Evolutionary conservation across 176 grass and related monocot species (phyloP).

Genomic region (Lolium perenne): DNA sequence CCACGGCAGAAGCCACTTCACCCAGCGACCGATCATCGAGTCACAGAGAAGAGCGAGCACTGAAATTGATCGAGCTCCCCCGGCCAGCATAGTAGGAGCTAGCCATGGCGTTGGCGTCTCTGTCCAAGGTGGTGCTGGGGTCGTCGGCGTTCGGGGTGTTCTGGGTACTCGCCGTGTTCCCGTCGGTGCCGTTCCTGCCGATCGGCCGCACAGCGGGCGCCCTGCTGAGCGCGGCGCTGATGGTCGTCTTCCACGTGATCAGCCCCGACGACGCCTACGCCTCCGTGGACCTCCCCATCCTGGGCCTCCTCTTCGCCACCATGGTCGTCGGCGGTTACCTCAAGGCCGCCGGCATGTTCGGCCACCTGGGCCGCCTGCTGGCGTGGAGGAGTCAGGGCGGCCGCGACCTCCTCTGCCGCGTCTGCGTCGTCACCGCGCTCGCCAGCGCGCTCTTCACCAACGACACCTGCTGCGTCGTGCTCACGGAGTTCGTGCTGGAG

Average conservation of each 20-base stretch:
- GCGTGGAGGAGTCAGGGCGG: constrained; percentile 88
- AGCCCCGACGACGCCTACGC: constrained; percentile 77
- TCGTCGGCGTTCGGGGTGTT: constrained; percentile 79
- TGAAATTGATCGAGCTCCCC: background rate
- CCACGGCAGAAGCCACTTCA: constrained; percentile 10
- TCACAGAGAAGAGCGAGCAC: background rate
- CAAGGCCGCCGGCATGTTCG: constrained; percentile 90
- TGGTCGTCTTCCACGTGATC: constrained; percentile 88
- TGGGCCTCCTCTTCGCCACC: constrained; percentile 89
- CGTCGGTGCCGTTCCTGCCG: constrained; percentile 92
- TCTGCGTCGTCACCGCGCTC: constrained; percentile 89
- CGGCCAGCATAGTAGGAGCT: background rate
- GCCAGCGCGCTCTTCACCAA: constrained; percentile 94
- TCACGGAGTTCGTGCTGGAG: constrained; percentile 96
- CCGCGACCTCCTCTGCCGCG: constrained; percentile 83
- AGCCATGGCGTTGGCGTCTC: constrained; percentile 63
- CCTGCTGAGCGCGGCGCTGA: constrained; percentile 81
- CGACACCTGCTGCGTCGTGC: constrained; percentile 95
- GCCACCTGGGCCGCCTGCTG: constrained; percentile 68
- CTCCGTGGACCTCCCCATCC: constrained; percentile 89
- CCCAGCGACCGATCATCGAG: background rate
- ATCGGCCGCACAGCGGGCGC: constrained; percentile 90
- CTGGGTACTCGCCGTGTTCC: constrained; percentile 97
- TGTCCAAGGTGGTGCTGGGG: constrained; percentile 65
- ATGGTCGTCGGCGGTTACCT: constrained; percentile 97